Conservation (phyloP, 371 early-diverging fungal species). For the Enterospora canceri region DNA sequence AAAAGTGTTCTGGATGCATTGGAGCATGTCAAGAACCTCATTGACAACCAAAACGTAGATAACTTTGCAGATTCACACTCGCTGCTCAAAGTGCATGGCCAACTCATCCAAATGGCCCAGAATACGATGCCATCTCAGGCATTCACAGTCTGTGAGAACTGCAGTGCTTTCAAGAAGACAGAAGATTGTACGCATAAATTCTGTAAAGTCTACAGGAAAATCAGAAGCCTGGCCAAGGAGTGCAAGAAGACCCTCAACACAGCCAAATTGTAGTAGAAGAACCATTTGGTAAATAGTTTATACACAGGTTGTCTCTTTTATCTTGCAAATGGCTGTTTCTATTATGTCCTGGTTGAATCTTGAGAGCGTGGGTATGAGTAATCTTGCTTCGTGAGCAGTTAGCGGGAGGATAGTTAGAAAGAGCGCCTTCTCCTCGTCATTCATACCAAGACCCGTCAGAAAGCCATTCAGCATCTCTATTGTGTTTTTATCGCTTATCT, state of each 20-base stretch:
- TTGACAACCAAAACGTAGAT: background rate
- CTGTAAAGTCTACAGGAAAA: constrained; percentile 5
- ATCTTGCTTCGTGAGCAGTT: constrained; percentile 41
- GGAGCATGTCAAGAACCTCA: constrained; percentile 1
- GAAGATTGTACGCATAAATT: constrained; percentile 8
- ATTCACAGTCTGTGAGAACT: constrained; percentile 2
- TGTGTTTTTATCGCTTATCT: constrained; percentile 25
- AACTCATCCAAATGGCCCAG: background rate
- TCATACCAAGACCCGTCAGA: constrained; percentile 22
- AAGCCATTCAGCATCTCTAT: constrained; percentile 29
- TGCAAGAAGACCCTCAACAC: background rate
- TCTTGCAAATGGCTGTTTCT: constrained; percentile 13
- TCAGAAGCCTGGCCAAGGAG: constrained; percentile 1
- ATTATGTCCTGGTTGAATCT: constrained; percentile 22
- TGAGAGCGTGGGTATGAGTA: constrained; percentile 25
- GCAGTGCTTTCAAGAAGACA: constrained; percentile 8
- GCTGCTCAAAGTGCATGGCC: constrained; percentile 8
- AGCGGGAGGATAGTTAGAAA: constrained; percentile 43
- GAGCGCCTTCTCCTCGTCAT: constrained; percentile 29
- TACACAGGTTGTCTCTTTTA: background rate
- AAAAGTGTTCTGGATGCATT: constrained; percentile 4
- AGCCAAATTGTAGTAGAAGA: background rate
- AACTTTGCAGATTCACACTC: background rate
- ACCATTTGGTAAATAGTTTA: background rate
- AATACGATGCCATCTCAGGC: background rate